These are phyloP conservation scores for Magnusiomyces fungicola DNA, from an alignment of 1,139 yeast species.

Conservation along the genomic window DNA sequence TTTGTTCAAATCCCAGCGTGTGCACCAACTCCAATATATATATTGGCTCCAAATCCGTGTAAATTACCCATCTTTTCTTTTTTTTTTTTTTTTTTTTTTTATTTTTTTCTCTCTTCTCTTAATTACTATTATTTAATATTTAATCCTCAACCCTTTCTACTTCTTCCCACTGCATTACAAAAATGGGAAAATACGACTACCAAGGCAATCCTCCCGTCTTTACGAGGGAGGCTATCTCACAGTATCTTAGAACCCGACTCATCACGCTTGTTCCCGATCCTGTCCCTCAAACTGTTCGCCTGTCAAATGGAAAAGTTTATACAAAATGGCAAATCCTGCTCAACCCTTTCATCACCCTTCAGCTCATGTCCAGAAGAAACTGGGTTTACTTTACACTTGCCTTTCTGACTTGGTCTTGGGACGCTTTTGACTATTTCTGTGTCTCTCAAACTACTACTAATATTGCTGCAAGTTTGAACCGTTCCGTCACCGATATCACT, in stretches of 20 bases:
- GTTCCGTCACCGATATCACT: slow-evolving; percentile 49
- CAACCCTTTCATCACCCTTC: slow-evolving; percentile 50
- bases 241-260: background rate
- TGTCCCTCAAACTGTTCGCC: slow-evolving; percentile 7
- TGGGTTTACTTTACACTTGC: slow-evolving; percentile 60
- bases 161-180: background rate
- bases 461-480: slow-evolving; percentile 48
- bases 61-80: background rate
- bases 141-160: background rate
- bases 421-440: slow-evolving; percentile 70
- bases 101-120: background rate
- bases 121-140: background rate
- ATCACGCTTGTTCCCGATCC: slow-evolving; percentile 3
- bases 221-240: background rate
- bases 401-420: slow-evolving; percentile 70
- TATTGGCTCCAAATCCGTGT: background rate
- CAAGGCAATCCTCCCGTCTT: slow-evolving; percentile 5
- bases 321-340: slow-evolving; percentile 24
- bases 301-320: slow-evolving; percentile 19
- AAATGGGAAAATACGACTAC: slow-evolving; percentile 7
- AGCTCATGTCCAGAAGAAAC: slow-evolving; percentile 40
- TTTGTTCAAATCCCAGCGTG: no score
- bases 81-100: background rate
- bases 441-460: slow-evolving; percentile 53
- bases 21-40: no score